phyloP scores from a whole-genome alignment of 148 eudicot genomes.

The Camellia sinensis region DNA sequence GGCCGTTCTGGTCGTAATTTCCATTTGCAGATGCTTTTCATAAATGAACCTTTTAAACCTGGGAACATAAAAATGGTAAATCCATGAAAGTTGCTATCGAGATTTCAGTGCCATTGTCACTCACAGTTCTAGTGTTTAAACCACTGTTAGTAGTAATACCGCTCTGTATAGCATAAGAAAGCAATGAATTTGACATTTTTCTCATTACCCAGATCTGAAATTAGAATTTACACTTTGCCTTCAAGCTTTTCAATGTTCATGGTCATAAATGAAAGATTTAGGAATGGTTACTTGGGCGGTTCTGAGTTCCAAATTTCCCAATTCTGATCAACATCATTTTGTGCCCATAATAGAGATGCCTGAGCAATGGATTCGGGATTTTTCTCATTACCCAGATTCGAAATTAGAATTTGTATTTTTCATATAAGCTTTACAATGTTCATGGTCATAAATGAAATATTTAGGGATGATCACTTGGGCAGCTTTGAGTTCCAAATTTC shows the following conservation, averaged over 20 bases:
- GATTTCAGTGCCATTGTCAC: constrained; percentile 2
- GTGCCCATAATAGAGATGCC: constrained; percentile 51
- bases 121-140: background rate
- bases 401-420: background rate
- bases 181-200: constrained; percentile 6
- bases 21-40: background rate
- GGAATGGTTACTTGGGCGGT: background rate
- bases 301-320: constrained; percentile 33
- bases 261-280: background rate
- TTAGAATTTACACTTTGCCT: background rate
- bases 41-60: constrained; percentile 1
- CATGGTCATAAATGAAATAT: background rate
- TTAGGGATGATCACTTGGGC: background rate
- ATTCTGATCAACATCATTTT: constrained; percentile 42
- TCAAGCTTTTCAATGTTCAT: constrained; percentile 7
- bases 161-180: background rate
- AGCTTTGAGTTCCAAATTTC: constrained; percentile 20
- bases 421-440: too few species aligned
- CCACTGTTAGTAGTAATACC: background rate
- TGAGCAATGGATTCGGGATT: constrained; percentile 28
- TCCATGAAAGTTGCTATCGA: background rate
- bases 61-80: constrained; percentile 1
- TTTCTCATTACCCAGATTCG: background rate
- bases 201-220: background rate
- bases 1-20: background rate